Evolutionary conservation across 768 basidiomycete genomes (phyloP).

Genomic region (Leccinum ochraceum): DNA sequence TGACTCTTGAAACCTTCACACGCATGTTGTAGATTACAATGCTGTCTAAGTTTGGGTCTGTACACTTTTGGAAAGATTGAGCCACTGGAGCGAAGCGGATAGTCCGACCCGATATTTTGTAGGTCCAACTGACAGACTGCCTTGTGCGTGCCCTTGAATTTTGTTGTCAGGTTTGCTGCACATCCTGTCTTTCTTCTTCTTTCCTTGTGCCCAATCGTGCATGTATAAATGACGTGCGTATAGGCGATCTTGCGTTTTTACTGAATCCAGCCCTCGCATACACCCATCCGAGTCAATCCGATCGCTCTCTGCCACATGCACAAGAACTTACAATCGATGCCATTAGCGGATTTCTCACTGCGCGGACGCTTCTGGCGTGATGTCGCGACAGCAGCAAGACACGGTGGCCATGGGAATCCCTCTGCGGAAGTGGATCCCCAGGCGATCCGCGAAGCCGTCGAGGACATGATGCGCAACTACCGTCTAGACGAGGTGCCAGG

Average conservation of each 20-base stretch:
- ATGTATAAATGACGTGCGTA: slow-evolving; percentile 9
- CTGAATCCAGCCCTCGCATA: not conserved
- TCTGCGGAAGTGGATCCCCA: slow-evolving; percentile 8
- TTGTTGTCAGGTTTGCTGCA: slow-evolving; percentile 1
- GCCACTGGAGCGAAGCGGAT: slow-evolving; percentile 8
- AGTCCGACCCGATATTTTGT: slow-evolving; percentile 16
- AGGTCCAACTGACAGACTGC: slow-evolving; percentile 19
- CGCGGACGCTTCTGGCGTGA: slow-evolving; percentile 31
- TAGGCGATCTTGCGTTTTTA: not conserved
- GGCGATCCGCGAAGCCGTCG: slow-evolving; percentile 20
- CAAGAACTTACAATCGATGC: slow-evolving; percentile 12
- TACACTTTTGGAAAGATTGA: slow-evolving; percentile 24
- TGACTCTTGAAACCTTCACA: not conserved
- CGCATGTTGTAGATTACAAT: slow-evolving; percentile 8
- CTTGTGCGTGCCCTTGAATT: not conserved
- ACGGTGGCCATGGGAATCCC: not conserved
- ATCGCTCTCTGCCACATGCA: not conserved
- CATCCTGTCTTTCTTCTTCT: not conserved
- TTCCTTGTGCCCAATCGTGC: slow-evolving; percentile 7
- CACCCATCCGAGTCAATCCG: slow-evolving; percentile 7
- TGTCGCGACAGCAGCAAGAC: slow-evolving; percentile 15
- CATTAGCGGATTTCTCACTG: slow-evolving; percentile 8
- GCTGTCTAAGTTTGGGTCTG: not conserved
- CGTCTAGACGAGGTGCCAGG: slow-evolving; percentile 21
- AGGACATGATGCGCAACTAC: slow-evolving; percentile 27